Evolutionary conservation across 106 monocot genomes (phyloP).

Genomic region (Apostasia shenzhenica): DNA sequence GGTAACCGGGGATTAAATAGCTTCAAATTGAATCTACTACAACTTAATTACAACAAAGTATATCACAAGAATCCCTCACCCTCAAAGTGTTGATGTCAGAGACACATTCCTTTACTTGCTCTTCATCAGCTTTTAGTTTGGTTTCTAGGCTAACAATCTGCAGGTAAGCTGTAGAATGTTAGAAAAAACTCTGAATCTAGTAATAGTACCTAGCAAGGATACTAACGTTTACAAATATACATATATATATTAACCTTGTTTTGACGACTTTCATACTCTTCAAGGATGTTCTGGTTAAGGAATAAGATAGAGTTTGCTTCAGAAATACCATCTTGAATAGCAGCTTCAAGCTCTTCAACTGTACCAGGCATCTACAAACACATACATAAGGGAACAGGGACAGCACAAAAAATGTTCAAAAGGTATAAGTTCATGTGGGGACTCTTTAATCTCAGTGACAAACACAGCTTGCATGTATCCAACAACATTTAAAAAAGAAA

Average conservation of each 20-base stretch:
- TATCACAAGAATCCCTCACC: slow-evolving; percentile 23
- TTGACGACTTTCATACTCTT: slow-evolving; percentile 84
- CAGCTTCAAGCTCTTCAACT: slow-evolving; percentile 84
- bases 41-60: background rate
- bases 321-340: slow-evolving; percentile 75
- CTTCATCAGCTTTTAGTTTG: slow-evolving; percentile 57
- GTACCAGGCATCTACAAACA: slow-evolving; percentile 80
- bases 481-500: no score
- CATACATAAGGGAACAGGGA: background rate
- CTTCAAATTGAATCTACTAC: no score
- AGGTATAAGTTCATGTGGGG: background rate
- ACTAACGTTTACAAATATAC: no score
- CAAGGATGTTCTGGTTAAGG: slow-evolving; percentile 88
- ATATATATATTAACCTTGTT: slow-evolving; percentile 39
- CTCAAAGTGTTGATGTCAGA: slow-evolving; percentile 59
- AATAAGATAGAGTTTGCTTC: slow-evolving; percentile 93
- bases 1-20: no score
- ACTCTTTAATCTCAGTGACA: no score
- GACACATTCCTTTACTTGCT: slow-evolving; percentile 40
- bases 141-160: slow-evolving; percentile 56
- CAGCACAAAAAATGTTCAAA: background rate
- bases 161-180: background rate
- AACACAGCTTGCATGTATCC: no score
- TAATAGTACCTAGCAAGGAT: no score
- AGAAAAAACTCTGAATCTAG: background rate